Conservation (phyloP, 805 yeast species). For the Wickerhamomyces subpelliculosus region DNA sequence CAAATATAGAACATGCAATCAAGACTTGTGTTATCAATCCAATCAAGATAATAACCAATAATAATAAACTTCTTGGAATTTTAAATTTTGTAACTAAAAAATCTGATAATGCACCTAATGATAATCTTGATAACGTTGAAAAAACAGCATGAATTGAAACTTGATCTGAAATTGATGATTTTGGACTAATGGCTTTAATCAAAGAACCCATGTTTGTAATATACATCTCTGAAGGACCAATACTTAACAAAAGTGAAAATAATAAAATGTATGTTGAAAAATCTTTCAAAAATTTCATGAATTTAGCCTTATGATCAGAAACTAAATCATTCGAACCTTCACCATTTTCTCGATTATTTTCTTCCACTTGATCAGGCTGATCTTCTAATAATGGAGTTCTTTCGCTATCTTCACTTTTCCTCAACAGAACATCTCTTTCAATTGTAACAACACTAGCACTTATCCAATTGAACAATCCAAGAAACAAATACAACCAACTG, state of each 20-base stretch:
- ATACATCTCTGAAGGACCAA: conserved; percentile 84
- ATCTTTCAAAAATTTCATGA: conserved; percentile 29
- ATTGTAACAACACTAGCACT: conserved; percentile 60
- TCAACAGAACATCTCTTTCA: conserved; percentile 21
- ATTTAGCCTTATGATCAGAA: conserved; percentile 13
- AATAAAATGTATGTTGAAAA: conserved; percentile 59
- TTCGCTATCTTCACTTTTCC: conserved; percentile 20
- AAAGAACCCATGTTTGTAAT: conserved; percentile 79
- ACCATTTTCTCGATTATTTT: conserved; percentile 8
- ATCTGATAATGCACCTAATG: conserved; percentile 67
- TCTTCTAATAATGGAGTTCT: conserved; percentile 27
- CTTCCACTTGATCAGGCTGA: conserved; percentile 10
- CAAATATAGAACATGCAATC: conserved; percentile 17
- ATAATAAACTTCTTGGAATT: conserved; percentile 25
- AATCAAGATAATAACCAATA: conserved; percentile 25
- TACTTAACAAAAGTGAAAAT: conserved; percentile 51
- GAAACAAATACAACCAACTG: conserved; percentile 42
- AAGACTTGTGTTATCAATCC: conserved; percentile 31
- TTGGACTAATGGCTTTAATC: conserved; percentile 23
- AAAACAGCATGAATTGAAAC: conserved; percentile 57
- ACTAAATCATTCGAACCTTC: conserved; percentile 23
- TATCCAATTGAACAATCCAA: conserved; percentile 56
- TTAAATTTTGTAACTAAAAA: conserved; percentile 28
- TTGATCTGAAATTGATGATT: conserved; percentile 32
- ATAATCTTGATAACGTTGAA: conserved; percentile 65